Evolutionary conservation across 805 yeast species (phyloP).

Genomic region (Candida loeiensis): DNA sequence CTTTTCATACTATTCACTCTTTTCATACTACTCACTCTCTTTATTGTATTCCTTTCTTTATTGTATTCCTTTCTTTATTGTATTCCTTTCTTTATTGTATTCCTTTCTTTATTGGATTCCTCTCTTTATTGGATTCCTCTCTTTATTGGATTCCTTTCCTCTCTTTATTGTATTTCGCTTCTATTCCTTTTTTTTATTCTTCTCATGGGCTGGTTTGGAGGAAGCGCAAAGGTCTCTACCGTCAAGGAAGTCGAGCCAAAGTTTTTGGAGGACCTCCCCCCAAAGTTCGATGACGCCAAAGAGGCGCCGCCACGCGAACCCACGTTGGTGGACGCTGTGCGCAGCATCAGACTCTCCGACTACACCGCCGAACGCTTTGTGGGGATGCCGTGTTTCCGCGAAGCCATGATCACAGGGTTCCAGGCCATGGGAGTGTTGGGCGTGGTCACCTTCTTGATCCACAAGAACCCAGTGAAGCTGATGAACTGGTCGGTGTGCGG

Average conservation of each 20-base stretch:
- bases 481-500: conserved; percentile 84
- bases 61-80: too few species aligned
- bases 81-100: too few species aligned
- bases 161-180: background rate
- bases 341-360: conserved; percentile 44
- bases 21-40: too few species aligned
- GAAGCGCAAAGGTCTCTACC: conserved; percentile 33
- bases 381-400: conserved; percentile 73
- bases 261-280: conserved; percentile 50
- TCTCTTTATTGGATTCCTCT: too few species aligned
- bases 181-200: background rate
- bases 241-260: conserved; percentile 28
- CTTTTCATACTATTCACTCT: too few species aligned
- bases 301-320: conserved; percentile 9
- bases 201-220: conserved; percentile 43
- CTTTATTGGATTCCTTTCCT: too few species aligned
- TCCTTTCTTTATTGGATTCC: too few species aligned
- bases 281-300: conserved; percentile 41
- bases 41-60: too few species aligned
- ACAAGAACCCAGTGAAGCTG: conserved; percentile 58
- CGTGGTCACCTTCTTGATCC: conserved; percentile 61
- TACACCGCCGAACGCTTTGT: conserved; percentile 50
- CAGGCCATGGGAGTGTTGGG: conserved; percentile 70
- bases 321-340: conserved; percentile 37
- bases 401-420: conserved; percentile 73